A percentile compares a stretch with the other conserved stretches of the same genome.
Conservation (phyloP, 129 eudicot genomes). For the Saussurea involucrata region DNA sequence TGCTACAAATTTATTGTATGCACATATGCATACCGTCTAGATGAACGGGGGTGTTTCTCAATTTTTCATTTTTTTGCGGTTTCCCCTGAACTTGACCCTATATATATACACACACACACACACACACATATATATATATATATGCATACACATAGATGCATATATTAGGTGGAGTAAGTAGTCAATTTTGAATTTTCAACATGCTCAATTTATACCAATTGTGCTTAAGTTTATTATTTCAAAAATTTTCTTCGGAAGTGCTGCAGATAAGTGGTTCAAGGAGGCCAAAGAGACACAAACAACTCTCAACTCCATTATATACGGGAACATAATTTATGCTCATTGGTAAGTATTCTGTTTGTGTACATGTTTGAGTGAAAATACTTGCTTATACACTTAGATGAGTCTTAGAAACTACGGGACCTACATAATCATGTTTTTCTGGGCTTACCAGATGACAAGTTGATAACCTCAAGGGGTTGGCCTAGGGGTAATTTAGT, state of each 20-base stretch:
- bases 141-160: neutral
- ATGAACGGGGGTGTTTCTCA: neutral
- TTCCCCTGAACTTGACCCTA: neutral
- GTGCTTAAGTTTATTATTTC: slow-evolving; percentile 22
- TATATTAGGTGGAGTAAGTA: neutral
- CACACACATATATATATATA: neutral
- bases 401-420: neutral
- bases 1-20: too few species aligned
- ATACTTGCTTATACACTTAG: neutral
- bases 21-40: neutral
- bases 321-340: slow-evolving; percentile 89
- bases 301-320: slow-evolving; percentile 68
- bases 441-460: neutral
- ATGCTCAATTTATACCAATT: neutral
- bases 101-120: neutral
- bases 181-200: neutral
- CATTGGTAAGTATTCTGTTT: slow-evolving; percentile 48
- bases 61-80: neutral
- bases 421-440: slow-evolving; percentile 1
- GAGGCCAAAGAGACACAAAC: slow-evolving; percentile 77
- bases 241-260: slow-evolving; percentile 44
- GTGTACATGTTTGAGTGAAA: neutral
- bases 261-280: slow-evolving; percentile 90
- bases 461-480: neutral
- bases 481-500: neutral